Percentiles rank a stretch among this genome's conserved stretches.
Evolutionary conservation across 1,284 basidiomycete genomes (phyloP).

Genomic region (Inonotus hispidus): DNA sequence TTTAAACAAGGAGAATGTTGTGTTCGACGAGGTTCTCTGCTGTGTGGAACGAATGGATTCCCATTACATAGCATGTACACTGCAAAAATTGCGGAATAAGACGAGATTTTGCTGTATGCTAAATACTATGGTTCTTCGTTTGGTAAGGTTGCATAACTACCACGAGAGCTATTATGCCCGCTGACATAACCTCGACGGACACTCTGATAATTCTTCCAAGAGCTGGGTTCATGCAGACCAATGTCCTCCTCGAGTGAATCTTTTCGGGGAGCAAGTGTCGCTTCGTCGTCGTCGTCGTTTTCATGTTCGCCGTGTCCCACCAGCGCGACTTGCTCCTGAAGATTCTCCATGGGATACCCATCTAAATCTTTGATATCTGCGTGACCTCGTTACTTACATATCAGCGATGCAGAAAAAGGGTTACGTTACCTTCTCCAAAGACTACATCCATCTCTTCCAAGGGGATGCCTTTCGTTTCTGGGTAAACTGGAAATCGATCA

Average conservation of each 20-base stretch:
- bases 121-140: constrained; percentile 9
- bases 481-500: constrained; percentile 54
- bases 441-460: constrained; percentile 81
- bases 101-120: not conserved
- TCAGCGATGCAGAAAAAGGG: not conserved
- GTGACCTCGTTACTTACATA: not conserved
- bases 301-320: constrained; percentile 15
- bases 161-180: constrained; percentile 5
- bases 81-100: not conserved
- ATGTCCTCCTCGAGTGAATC: constrained; percentile 2
- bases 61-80: not conserved
- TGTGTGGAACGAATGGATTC: not conserved
- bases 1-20: not conserved
- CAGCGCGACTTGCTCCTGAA: constrained; percentile 15
- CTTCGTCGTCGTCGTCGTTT: constrained; percentile 16
- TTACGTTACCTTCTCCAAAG: constrained; percentile 67
- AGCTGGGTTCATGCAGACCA: not conserved
- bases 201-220: constrained; percentile 2
- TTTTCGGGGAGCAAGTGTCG: constrained; percentile 11
- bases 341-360: constrained; percentile 10
- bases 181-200: constrained; percentile 1
- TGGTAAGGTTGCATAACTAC: constrained; percentile 5
- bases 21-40: not conserved
- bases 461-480: constrained; percentile 75
- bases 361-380: constrained; percentile 6